Evolutionary conservation across 345 rosid species (phyloP), one percentile per base, ranked within the genome.

Genomic region (Euphorbia pulcherrima): DNA sequence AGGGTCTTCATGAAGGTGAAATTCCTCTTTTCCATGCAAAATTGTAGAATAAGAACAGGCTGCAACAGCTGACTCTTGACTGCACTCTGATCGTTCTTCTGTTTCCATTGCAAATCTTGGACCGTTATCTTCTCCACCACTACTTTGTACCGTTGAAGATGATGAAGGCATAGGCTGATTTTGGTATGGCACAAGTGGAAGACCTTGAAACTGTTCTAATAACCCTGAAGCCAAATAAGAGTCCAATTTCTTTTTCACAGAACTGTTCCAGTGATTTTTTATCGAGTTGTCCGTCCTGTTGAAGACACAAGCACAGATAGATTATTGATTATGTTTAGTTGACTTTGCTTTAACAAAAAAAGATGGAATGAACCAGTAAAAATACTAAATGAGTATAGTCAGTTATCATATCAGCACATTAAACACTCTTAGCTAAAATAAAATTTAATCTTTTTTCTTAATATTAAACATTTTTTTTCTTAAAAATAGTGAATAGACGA

Each of bases 241-340:
- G 70, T 92, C 97, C 80, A 95, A 69, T 80, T 95, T 95, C 90
- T 95, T 95, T 81, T 88, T 95, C 74, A 95, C 96, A 64, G 98
- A 95, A 82, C 99, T 95, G 86, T 95, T 90, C 99, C 99, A 95
- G 78, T 92, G 99, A 79, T 95, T 95, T 81, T 95, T 95, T 71
- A 95, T 95, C 23, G 98, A 79, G 77, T 95, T 95, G 86, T 95
- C 99, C 62, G 99, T 85, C 92, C 99, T 95, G 92, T 82, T 70
- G 72, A 64, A 70, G 74, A 77, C 17, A 76, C 66, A 77, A 72
- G 72, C 54, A 72, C 46, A 71, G 23, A 76, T 30, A 56, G 20
- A 74, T 55, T 30, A 61, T 6, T 63, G 29, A 14, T 44, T 48
- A 30, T 47, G 55, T 69, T 63, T 23, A 53, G 50, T 56, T 60